Conservation (phyloP, 1,139 yeast species). For the Pichia sp. region DNA sequence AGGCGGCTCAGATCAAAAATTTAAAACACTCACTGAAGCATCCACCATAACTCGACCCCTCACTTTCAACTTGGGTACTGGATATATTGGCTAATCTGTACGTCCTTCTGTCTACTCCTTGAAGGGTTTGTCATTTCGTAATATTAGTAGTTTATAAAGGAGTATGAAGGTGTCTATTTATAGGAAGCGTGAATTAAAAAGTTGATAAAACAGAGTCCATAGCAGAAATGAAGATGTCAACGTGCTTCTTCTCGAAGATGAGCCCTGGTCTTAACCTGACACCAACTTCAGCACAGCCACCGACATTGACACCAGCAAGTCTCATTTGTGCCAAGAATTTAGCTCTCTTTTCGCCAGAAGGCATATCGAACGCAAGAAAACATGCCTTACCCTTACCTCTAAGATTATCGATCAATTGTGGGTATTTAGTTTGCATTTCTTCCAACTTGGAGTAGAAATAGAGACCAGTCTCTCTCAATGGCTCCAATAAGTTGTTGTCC, state of each 20-base stretch:
- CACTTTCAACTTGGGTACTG: too few relatives aligned
- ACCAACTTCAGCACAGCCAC: constrained; percentile 72
- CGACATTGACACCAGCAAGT: constrained; percentile 61
- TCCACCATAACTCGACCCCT: too few relatives aligned
- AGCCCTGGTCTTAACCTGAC: constrained; percentile 74
- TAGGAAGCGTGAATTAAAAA: too few relatives aligned
- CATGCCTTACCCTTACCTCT: constrained; percentile 75
- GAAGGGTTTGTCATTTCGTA: too few relatives aligned
- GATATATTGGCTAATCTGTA: too few relatives aligned
- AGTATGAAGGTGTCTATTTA: background rate
- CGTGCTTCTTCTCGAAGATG: constrained; percentile 70
- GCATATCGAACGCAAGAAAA: constrained; percentile 71
- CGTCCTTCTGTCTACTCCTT: too few relatives aligned
- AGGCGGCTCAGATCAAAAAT: too few relatives aligned
- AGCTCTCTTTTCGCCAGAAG: constrained; percentile 47
- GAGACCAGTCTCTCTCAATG: constrained; percentile 54
- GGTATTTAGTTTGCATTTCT: constrained; percentile 44
- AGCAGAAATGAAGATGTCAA: constrained; percentile 51
- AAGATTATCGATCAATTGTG: constrained; percentile 43
- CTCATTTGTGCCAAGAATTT: constrained; percentile 51
- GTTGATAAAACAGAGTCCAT: constrained; percentile 39
- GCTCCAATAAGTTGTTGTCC: constrained; percentile 49
- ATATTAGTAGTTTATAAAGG: too few relatives aligned
- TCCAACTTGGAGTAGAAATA: constrained; percentile 52
- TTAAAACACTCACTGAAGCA: too few relatives aligned